Evolutionary conservation across 371 early-diverging fungal genomes (phyloP), one percentile per base, ranked within the genome.

Genomic region (Mortierella sp.): DNA sequence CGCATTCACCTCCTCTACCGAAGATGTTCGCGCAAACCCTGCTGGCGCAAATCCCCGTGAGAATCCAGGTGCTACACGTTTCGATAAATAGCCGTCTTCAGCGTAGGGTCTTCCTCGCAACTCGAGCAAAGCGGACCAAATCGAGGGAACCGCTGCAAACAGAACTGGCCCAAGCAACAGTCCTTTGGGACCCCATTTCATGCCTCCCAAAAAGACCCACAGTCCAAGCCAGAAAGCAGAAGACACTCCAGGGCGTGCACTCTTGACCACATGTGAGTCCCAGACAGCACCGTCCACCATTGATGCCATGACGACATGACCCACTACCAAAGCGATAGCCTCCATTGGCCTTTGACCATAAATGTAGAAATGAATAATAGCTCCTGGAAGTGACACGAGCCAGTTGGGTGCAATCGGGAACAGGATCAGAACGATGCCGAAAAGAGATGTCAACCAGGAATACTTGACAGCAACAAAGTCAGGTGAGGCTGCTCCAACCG

Each of bases 221-320:
- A 80, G 65, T 12, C 81, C 81, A n/a, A 80, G 66, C 81, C 81
- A 80, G 63, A 80, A 80, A 12, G 81, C 81, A 6, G 81, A 74
- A 0, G 81, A 80, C 14, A 75, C 75, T 4, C 75, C 68, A 3
- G 81, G 81, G 5, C 72, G 75, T 18, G 76, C 75, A 52, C 20
- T 68, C 70, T 66, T 71, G 70, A 80, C 73, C 14, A 80, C 81
- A 47, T 80, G 81, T 20, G 81, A 68, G 59, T 80, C 81, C 81
- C 81, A 80, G 18, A 80, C 70, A 30, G 75, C 62, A 12, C 81
- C 81, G 58, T 80, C 81, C n/a, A 80, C 72, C 40, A 80, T 40
- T 9, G 54, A 49, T 9, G 73, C n/a, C 52, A 80, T 30, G 3
- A 69, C 20, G 9, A 75, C 18, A 58, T 80, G 81, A 9, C 75